Evolutionary conservation across 2,329 filamentous ascomycete species (phyloP).

Genomic region (Trichoderma asperellum): DNA sequence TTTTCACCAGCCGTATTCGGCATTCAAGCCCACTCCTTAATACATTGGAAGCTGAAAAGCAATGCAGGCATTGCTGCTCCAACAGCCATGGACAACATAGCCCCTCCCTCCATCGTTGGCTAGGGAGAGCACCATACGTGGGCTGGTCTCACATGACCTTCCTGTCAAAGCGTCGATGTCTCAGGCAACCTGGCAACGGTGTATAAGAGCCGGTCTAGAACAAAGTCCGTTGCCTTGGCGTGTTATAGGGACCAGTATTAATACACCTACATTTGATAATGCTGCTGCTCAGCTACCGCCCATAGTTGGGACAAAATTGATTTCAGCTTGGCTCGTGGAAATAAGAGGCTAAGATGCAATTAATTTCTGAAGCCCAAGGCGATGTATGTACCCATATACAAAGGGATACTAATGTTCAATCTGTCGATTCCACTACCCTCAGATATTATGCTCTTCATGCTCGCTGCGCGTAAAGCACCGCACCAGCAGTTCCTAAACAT

Average conservation of each 20-base stretch:
- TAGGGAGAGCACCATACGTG: not conserved
- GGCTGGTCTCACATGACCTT: not conserved
- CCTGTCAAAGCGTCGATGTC: not conserved
- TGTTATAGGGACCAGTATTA: not conserved
- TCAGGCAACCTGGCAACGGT: slow-evolving; percentile 10
- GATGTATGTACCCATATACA: not conserved
- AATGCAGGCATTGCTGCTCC: too few species aligned
- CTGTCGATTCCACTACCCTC: not conserved
- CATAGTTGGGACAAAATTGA: not conserved
- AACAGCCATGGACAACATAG: not conserved
- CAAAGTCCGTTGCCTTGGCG: slow-evolving; percentile 5
- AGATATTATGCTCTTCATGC: not conserved
- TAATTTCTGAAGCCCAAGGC: not conserved
- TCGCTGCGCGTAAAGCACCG: not conserved
- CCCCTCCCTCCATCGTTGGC: not conserved
- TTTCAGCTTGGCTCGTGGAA: not conserved
- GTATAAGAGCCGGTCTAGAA: not conserved
- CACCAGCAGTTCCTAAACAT: not conserved
- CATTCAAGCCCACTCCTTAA: not conserved
- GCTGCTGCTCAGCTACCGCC: not conserved
- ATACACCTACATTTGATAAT: not conserved
- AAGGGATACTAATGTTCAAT: not conserved
- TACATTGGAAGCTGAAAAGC: not conserved
- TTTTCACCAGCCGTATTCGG: not conserved
- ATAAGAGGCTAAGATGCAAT: not conserved